Conservation (phyloP, 495 filamentous ascomycete species). For the Cairneyella variabilis region DNA sequence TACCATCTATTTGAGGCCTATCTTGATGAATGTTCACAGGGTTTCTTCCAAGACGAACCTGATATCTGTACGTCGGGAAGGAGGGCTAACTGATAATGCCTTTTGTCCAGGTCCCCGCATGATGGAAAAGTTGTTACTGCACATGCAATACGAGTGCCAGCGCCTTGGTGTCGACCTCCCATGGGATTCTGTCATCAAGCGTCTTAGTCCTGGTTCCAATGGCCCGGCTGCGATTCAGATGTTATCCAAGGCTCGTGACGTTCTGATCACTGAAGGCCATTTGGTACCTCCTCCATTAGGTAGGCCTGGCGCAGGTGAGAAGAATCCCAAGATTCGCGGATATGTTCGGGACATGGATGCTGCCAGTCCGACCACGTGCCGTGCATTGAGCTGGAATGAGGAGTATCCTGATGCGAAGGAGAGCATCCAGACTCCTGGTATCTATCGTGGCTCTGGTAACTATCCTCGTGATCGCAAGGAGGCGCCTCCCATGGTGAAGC, state of each 20-base stretch:
- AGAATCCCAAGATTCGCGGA: conserved; percentile 27
- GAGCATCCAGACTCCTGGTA: conserved; percentile 6
- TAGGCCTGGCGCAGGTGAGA: conserved; percentile 4
- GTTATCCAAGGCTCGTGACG: conserved; percentile 27
- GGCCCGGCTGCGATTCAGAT: conserved; percentile 28
- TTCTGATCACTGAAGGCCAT: conserved; percentile 31
- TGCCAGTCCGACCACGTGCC: conserved; percentile 7
- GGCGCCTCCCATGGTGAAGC: no score
- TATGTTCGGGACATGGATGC: conserved; percentile 25
- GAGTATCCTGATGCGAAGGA: conserved; percentile 24
- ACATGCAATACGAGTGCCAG: conserved; percentile 30
- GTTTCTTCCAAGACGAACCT: no score
- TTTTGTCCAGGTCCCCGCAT: conserved; percentile 30
- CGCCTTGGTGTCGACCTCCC: conserved; percentile 23
- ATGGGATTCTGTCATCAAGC: conserved; percentile 31
- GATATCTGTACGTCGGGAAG: no score
- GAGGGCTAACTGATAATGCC: no score
- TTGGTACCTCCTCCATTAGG: conserved; percentile 31
- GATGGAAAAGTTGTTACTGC: conserved; percentile 33
- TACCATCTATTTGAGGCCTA: no score
- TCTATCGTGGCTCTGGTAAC: conserved; percentile 20
- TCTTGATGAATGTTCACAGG: no score
- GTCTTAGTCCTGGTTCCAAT: conserved; percentile 31
- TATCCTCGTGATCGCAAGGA: conserved; percentile 15
- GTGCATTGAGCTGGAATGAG: conserved; percentile 28